Base-by-base conservation (phyloP, 2,329 filamentous ascomycete genomes). In the Eurotiales sp. region DNA sequence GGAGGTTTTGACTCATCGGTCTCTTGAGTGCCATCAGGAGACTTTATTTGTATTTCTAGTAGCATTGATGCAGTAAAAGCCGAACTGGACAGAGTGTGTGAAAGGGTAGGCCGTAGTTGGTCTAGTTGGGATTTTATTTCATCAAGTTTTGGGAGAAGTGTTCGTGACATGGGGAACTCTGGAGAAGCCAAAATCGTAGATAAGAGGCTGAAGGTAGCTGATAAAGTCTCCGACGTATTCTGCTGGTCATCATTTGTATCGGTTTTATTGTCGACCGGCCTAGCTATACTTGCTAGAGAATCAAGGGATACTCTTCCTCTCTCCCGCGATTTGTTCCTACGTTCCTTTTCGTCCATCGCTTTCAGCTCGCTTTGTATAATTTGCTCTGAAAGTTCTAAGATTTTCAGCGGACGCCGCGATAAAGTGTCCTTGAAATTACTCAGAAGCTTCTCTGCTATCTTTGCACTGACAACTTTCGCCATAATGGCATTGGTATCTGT, bases 141-240 rank as follows among this genome's bases (percentile, higher is more conserved):
- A 32, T 61, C 56, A 3, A 73, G 59, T 1, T 64, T 51, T 8
- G 61, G 59, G 2, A 60, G 52, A 3, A 64, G 64, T 19, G 65
- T 61, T 39, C 60, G 52, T 1, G 69, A 65, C 7, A 62, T 52
- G 2, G 61, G 56, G 32, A 73, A 73, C 8, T 71, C 69, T 1
- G 71, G 67, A 5, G 72, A 73, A 3, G 71, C 64, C 19, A 74
- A 56, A 6, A 74, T 66, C 6, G 71, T 72, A 3, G 71, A 74
- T 3, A 74, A 58, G 15, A 74, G 57, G 49, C 71, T 74, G 56
- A 73, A 70, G 8, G 71, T 70, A 8, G 66, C 64, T 4, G 69
- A 66, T 23, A 74, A 51, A 3, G 68, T 69, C 43, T 73, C 70
- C 4, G 59, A 59, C 19, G 63, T 59, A 14, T 71, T 69, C 41